Evolutionary conservation across 2,329 filamentous ascomycete genomes (phyloP).

Genomic region (Stenocarpella maydis): DNA sequence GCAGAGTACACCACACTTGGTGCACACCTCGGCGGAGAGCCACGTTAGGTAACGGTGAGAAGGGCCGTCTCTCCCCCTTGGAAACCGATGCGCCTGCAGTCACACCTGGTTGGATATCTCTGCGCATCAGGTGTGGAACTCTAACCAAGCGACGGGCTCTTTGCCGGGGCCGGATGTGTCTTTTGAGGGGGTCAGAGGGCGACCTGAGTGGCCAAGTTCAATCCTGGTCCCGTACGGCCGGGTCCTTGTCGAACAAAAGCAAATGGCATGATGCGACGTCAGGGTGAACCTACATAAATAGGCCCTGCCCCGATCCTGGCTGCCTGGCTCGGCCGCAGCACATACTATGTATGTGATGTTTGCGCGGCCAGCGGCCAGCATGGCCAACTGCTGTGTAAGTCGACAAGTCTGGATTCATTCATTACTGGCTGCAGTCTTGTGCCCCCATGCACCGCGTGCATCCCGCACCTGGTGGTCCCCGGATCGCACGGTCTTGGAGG

Average conservation of each 20-base stretch:
- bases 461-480: slow-evolving; percentile 1
- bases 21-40: slow-evolving; percentile 20
- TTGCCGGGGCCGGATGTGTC: not conserved
- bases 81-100: slow-evolving; percentile 10
- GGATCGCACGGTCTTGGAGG: slow-evolving; percentile 24
- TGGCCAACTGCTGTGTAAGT: slow-evolving; percentile 27
- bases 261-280: slow-evolving; percentile 29
- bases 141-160: not conserved
- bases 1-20: not conserved
- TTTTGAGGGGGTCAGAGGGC: not conserved
- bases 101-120: slow-evolving; percentile 19
- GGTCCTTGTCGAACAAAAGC: slow-evolving; percentile 27
- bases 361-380: slow-evolving; percentile 4
- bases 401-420: slow-evolving; percentile 15
- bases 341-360: not conserved
- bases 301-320: slow-evolving; percentile 17
- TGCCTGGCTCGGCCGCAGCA: slow-evolving; percentile 20
- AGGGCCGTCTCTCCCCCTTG: not conserved
- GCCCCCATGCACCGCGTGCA: slow-evolving; percentile 17
- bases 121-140: slow-evolving; percentile 27
- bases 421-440: slow-evolving; percentile 10
- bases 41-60: slow-evolving; percentile 5
- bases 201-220: slow-evolving; percentile 11
- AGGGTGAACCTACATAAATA: not conserved
- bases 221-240: slow-evolving; percentile 25